A percentile compares a stretch with the other conserved stretches of the same genome.
phyloP scores from a whole-genome alignment of 768 basidiomycete species.

The Clavaria fumosa region DNA sequence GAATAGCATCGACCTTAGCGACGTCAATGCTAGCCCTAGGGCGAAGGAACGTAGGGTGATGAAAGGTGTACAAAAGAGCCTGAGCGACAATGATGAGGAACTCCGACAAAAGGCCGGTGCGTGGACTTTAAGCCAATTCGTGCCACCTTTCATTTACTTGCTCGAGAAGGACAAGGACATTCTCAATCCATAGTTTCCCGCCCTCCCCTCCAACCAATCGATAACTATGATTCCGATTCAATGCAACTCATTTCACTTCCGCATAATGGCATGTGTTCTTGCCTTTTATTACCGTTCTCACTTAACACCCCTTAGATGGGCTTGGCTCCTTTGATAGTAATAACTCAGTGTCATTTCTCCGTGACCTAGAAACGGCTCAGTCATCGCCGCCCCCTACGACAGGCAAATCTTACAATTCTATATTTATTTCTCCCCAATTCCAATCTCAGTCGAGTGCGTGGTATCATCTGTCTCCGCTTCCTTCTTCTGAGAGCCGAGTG shows the following conservation, averaged over 20 bases:
- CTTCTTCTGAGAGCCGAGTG: constrained; percentile 7
- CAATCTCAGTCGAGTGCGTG: constrained; percentile 42
- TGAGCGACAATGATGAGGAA: constrained; percentile 62
- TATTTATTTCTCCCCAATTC: constrained; percentile 40
- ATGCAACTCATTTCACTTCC: too few species aligned
- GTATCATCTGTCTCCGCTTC: background rate
- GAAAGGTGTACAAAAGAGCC: constrained; percentile 39
- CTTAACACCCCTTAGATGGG: too few species aligned
- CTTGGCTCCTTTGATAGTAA: too few species aligned
- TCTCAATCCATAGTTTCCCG: too few species aligned
- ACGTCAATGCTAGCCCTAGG: constrained; percentile 40
- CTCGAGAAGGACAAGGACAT: too few species aligned
- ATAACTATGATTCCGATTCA: too few species aligned
- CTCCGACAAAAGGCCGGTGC: too few species aligned
- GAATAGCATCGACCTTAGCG: constrained; percentile 46
- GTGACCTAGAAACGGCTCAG: constrained; percentile 24
- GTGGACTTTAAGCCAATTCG: too few species aligned
- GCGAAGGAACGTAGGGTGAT: constrained; percentile 25
- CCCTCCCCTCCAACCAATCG: too few species aligned
- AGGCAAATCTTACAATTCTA: constrained; percentile 39
- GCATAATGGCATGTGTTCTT: too few species aligned
- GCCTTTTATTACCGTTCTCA: too few species aligned
- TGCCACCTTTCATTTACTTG: too few species aligned
- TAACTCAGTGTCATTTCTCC: constrained; percentile 24
- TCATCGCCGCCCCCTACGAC: constrained; percentile 33